These are phyloP conservation scores for Sporothrix sp. DNA, from an alignment of 2,329 filamentous ascomycete genomes.

Conservation along the genomic window DNA sequence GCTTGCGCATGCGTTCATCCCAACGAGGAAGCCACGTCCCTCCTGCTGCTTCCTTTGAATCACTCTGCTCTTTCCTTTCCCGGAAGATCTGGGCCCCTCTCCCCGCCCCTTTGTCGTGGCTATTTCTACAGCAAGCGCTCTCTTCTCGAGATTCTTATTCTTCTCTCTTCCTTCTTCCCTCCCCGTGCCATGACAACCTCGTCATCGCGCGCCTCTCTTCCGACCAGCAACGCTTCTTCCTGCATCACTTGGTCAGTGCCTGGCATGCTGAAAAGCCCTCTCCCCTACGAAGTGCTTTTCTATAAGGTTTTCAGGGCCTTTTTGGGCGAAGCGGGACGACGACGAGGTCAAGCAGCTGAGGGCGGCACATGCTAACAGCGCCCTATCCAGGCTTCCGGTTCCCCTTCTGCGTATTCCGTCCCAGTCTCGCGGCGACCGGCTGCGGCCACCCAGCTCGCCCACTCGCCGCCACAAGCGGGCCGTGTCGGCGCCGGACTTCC, in stretches of 20 bases:
- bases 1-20: constrained; percentile 7
- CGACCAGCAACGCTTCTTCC: not conserved
- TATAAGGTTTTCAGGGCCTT: no score
- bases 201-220: not conserved
- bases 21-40: not conserved
- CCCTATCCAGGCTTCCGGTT: constrained; percentile 1
- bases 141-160: not conserved
- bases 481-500: constrained; percentile 39
- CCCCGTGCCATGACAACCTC: not conserved
- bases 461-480: constrained; percentile 37
- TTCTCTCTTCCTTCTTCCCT: not conserved
- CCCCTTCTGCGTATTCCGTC: not conserved
- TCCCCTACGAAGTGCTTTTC: no score
- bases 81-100: not conserved
- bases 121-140: not conserved
- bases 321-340: no score
- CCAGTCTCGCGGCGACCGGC: constrained; percentile 7
- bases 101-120: not conserved
- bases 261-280: no score
- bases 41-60: not conserved
- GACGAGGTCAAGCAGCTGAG: no score
- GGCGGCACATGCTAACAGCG: not conserved
- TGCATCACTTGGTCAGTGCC: no score
- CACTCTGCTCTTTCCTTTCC: constrained; percentile 8
- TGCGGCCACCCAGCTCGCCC: constrained; percentile 18